Conservation (phyloP, 2,329 filamentous ascomycete species). For the Coleophoma cylindrospora region DNA sequence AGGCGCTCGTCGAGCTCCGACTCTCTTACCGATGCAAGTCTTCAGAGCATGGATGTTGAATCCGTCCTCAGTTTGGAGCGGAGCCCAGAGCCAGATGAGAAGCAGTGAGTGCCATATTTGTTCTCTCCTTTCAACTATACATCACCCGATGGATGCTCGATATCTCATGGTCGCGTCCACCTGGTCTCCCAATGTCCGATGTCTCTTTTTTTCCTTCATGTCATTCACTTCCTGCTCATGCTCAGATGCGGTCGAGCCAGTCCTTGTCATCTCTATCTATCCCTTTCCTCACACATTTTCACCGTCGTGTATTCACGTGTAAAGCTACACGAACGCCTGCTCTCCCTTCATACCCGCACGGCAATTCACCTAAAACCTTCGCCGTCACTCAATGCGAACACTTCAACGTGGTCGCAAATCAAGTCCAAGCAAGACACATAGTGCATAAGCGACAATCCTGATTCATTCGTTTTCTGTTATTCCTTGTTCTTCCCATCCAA, state of each 20-base stretch:
- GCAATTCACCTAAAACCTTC: background rate
- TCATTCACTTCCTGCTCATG: background rate
- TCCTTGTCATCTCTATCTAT: background rate
- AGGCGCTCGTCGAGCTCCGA: slow-evolving; percentile 14
- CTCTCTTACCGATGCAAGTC: slow-evolving; percentile 19
- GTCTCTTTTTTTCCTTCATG: background rate
- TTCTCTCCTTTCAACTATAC: no score
- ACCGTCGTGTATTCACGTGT: slow-evolving; percentile 3
- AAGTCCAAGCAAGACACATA: background rate
- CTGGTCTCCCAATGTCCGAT: no score
- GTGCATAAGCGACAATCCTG: slow-evolving; percentile 14
- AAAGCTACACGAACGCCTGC: background rate
- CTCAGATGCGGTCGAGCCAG: background rate
- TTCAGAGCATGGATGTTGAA: slow-evolving; percentile 20
- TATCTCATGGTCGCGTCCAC: no score
- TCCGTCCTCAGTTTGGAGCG: slow-evolving; percentile 12
- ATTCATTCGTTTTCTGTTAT: slow-evolving; percentile 3
- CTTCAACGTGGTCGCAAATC: slow-evolving; percentile 6
- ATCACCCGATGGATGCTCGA: no score
- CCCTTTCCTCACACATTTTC: slow-evolving; percentile 2
- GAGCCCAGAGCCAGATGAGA: slow-evolving; percentile 3
- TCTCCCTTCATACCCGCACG: no score
- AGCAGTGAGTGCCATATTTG: no score
- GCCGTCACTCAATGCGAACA: slow-evolving; percentile 2
- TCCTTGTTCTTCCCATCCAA: slow-evolving; percentile 3